Base-by-base conservation (phyloP, 2,329 filamentous ascomycete genomes). In the Penicillium fuscoglaucum region DNA sequence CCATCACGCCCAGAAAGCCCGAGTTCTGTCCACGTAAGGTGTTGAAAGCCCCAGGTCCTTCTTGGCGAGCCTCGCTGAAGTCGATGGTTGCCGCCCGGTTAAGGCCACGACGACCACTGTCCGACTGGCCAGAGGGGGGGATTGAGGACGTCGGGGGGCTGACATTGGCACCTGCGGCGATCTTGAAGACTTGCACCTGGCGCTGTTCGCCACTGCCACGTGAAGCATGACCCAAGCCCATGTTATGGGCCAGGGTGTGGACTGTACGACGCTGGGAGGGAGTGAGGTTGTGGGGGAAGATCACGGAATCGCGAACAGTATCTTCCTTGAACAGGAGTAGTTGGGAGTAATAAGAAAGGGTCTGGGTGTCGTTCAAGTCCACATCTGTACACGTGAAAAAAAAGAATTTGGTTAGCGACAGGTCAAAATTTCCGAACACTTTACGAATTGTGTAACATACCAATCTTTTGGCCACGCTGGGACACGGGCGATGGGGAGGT, bases 61-160 rank as follows among this genome's bases (percentile, higher is more conserved):
- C 88, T 61, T 89, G 89, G 54, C 90, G 84, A 52, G 90, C 86
- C 62, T 92, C 89, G 64, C 90, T 92, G 75, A 98, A 98, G 75
- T 98, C 95, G 65, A 96, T 96, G 2, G 95, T 98, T n/a, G 95
- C 95, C 17, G 95, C 93, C 62, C 95, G 89, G 78, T 92, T 96
- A 37, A 99, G 81, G 5, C 89, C 90, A 60, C 93, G 90, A 66
- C 93, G 88, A 67, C 91, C 88, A 56, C 90, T 86, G 63, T 96
- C 91, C 51, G 87, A 85, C 58, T 90, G 87, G 57, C 87, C 87
- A 1, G 85, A 82, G 62, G 73, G 80, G 68, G 80, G 87, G 80
- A 80, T 87, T 50, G 83, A 80, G n/a, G 82, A 80, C 72, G 86
- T 78, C 1, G 85, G 84, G 17, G 86, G 85, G 75, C 86, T 88